Evolutionary conservation across 768 basidiomycete genomes (phyloP).

Genomic region (Russula dissimulans): DNA sequence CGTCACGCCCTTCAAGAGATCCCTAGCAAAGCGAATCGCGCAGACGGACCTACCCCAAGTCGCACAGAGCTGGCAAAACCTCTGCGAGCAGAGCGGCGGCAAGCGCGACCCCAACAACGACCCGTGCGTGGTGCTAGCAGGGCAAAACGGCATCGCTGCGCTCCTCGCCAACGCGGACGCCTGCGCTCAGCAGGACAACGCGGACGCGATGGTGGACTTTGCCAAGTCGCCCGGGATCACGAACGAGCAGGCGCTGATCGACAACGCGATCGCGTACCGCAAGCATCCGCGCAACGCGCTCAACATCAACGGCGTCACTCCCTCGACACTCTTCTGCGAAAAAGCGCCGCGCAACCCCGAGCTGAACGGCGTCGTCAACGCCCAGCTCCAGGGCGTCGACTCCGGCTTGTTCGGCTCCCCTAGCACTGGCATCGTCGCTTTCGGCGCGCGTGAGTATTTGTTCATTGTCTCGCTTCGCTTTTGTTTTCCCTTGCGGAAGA

Average conservation of each 20-base stretch:
- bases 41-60: slow-evolving; percentile 31
- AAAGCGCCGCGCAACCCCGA: slow-evolving; percentile 42
- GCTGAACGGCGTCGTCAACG: slow-evolving; percentile 43
- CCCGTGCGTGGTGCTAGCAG: slow-evolving; percentile 37
- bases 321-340: slow-evolving; percentile 46
- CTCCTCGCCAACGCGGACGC: slow-evolving; percentile 38
- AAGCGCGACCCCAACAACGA: slow-evolving; percentile 29
- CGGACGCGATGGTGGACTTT: slow-evolving; percentile 43
- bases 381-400: slow-evolving; percentile 46
- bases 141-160: slow-evolving; percentile 33
- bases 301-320: slow-evolving; percentile 34
- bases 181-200: slow-evolving; percentile 41
- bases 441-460: slow-evolving; percentile 34
- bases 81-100: slow-evolving; percentile 35
- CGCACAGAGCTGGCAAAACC: slow-evolving; percentile 36
- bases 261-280: slow-evolving; percentile 35
- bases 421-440: slow-evolving; percentile 36
- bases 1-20: neutral
- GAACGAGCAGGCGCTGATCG: slow-evolving; percentile 34
- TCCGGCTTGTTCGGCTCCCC: slow-evolving; percentile 46
- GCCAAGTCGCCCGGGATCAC: slow-evolving; percentile 35
- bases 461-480: neutral
- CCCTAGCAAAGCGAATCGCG: slow-evolving; percentile 24
- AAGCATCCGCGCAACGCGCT: slow-evolving; percentile 37
- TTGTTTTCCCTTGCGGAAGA: too few relatives aligned